These are phyloP conservation scores for Thermothelomyces thermophilus DNA, from an alignment of 2,329 filamentous ascomycete genomes.

Conservation along the genomic window DNA sequence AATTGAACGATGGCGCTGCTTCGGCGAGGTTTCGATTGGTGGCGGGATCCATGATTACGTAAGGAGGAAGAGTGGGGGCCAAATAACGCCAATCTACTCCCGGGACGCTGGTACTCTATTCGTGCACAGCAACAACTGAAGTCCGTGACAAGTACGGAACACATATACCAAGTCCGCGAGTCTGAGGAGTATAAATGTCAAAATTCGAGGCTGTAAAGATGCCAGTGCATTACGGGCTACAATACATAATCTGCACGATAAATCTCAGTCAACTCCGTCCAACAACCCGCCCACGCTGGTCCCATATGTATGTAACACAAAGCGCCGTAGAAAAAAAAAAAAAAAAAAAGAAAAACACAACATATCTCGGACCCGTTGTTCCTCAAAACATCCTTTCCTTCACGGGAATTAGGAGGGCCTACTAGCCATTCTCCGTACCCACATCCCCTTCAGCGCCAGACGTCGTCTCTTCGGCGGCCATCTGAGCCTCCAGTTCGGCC, in stretches of 20 bases:
- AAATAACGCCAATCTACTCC: too few relatives aligned
- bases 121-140: too few relatives aligned
- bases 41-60: neutral
- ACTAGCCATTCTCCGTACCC: slow-evolving; percentile 16
- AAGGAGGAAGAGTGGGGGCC: neutral
- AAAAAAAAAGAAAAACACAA: neutral
- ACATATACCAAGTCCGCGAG: too few relatives aligned
- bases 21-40: neutral
- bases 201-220: neutral
- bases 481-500: slow-evolving; percentile 15
- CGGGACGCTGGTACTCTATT: too few relatives aligned
- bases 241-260: neutral
- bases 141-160: too few relatives aligned
- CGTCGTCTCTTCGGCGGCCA: neutral
- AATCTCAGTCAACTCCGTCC: neutral
- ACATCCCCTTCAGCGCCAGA: slow-evolving; percentile 3
- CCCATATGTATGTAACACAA: neutral
- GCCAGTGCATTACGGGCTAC: neutral
- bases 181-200: too few relatives aligned
- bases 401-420: neutral
- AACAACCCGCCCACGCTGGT: neutral
- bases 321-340: neutral
- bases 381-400: neutral
- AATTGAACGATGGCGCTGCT: neutral
- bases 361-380: neutral